Evolutionary conservation across 2,329 filamentous ascomycete genomes (phyloP).

Genomic region (Blumeria hordei): DNA sequence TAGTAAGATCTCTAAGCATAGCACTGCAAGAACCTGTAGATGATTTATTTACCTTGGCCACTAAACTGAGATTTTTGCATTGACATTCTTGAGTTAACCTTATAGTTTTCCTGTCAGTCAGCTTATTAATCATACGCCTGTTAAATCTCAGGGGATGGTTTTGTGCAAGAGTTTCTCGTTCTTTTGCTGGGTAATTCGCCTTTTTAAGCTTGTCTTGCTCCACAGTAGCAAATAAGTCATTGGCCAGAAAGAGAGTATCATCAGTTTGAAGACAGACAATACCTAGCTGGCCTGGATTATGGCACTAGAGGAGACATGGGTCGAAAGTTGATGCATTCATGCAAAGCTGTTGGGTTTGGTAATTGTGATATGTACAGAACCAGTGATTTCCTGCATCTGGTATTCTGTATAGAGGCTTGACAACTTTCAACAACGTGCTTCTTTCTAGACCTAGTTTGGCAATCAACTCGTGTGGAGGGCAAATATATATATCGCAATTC

Average conservation of each 20-base stretch:
- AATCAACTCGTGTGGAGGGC: neutral
- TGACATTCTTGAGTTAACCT: neutral
- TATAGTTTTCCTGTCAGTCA: neutral
- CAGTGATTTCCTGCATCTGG: slow-evolving; percentile 4
- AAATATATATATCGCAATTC: slow-evolving; percentile 3
- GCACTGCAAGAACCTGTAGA: neutral
- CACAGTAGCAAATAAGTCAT: neutral
- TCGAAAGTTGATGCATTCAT: slow-evolving; percentile 4
- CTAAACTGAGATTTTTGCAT: neutral
- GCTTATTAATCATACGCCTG: neutral
- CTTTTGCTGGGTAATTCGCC: slow-evolving; percentile 2
- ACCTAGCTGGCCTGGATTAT: neutral
- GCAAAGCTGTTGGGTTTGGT: slow-evolving; percentile 2
- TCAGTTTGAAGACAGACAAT: slow-evolving; percentile 4
- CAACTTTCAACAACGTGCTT: neutral
- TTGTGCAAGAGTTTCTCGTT: neutral
- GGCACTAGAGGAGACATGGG: neutral
- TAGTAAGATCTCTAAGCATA: neutral
- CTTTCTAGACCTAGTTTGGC: neutral
- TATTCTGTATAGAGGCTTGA: slow-evolving; percentile 5
- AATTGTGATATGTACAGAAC: slow-evolving; percentile 4
- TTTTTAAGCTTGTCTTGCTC: slow-evolving; percentile 3
- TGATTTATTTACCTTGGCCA: neutral
- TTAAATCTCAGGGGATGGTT: neutral
- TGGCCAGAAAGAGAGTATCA: slow-evolving; percentile 4